These are phyloP conservation scores for Marasmius fiardii DNA, from an alignment of 1,284 basidiomycete genomes.

Conservation along the genomic window DNA sequence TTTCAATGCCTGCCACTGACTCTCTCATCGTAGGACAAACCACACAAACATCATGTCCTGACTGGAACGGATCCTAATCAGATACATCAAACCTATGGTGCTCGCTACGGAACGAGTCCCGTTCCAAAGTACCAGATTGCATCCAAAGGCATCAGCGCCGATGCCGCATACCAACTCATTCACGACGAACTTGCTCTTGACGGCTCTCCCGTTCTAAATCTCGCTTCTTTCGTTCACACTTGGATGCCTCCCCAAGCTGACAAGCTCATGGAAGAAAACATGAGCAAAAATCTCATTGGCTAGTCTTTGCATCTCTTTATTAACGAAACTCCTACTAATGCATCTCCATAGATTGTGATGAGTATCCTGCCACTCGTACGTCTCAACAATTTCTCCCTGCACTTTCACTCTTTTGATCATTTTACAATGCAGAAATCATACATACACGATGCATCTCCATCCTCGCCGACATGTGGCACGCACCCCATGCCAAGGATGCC, in stretches of 20 bases:
- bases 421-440: conserved; percentile 48
- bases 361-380: conserved; percentile 83
- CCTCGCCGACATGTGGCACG: conserved; percentile 92
- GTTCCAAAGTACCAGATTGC: conserved; percentile 71
- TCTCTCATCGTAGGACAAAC: conserved; percentile 43
- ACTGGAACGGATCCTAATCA: conserved; percentile 31
- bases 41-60: conserved; percentile 35
- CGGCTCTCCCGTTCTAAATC: conserved; percentile 75
- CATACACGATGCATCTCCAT: conserved; percentile 83
- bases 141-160: conserved; percentile 51
- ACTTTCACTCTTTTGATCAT: background rate
- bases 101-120: conserved; percentile 59
- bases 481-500: conserved; percentile 67
- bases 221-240: conserved; percentile 79
- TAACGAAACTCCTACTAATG: background rate
- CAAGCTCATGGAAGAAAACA: conserved; percentile 79
- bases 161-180: conserved; percentile 76
- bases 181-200: conserved; percentile 84
- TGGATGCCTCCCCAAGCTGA: conserved; percentile 62
- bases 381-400: conserved; percentile 6
- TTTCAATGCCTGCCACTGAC: too few relatives aligned
- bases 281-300: conserved; percentile 88
- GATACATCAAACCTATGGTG: conserved; percentile 50
- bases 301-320: conserved; percentile 30
- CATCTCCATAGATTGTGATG: conserved; percentile 47